These are phyloP conservation scores for Leccinum arenicola DNA, from an alignment of 768 basidiomycete genomes.

Conservation along the genomic window DNA sequence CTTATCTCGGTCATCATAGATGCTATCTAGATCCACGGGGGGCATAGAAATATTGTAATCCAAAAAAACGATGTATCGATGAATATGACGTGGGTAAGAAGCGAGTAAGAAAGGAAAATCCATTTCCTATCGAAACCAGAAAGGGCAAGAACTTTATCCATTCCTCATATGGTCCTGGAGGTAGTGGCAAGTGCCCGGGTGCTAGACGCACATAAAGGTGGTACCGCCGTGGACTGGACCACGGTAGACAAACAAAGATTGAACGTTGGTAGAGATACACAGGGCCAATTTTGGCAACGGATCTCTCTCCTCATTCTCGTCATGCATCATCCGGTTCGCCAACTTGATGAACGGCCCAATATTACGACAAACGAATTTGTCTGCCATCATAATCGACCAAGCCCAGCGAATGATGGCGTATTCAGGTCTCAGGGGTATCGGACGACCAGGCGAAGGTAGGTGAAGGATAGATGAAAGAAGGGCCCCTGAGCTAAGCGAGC, in stretches of 20 bases:
- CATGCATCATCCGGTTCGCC: slow-evolving; percentile 1
- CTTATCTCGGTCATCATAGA: background rate
- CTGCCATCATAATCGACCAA: slow-evolving; percentile 21
- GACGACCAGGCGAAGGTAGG: slow-evolving; percentile 22
- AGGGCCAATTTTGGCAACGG: background rate
- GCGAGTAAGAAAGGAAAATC: background rate
- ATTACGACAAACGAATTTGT: slow-evolving; percentile 1
- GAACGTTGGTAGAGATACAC: slow-evolving; percentile 7
- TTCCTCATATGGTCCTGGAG: slow-evolving; percentile 12
- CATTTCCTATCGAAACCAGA: background rate
- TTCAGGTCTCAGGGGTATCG: slow-evolving; percentile 14
- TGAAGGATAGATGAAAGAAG: slow-evolving; percentile 28
- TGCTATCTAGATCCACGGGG: background rate
- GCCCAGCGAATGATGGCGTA: slow-evolving; percentile 17
- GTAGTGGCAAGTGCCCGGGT: slow-evolving; percentile 15
- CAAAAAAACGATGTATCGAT: background rate
- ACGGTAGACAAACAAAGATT: slow-evolving; percentile 11
- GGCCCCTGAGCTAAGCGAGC: slow-evolving; percentile 2
- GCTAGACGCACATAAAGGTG: slow-evolving; percentile 20
- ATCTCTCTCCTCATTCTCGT: background rate
- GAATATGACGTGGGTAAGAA: background rate
- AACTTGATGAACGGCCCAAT: background rate
- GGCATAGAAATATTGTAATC: background rate
- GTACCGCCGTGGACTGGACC: slow-evolving; percentile 4
- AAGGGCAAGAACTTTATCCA: background rate